Evolutionary conservation across 2,329 filamentous ascomycete species (phyloP), one percentile per base, ranked within the genome.

Genomic region (Colletotrichum chrysophilum): DNA sequence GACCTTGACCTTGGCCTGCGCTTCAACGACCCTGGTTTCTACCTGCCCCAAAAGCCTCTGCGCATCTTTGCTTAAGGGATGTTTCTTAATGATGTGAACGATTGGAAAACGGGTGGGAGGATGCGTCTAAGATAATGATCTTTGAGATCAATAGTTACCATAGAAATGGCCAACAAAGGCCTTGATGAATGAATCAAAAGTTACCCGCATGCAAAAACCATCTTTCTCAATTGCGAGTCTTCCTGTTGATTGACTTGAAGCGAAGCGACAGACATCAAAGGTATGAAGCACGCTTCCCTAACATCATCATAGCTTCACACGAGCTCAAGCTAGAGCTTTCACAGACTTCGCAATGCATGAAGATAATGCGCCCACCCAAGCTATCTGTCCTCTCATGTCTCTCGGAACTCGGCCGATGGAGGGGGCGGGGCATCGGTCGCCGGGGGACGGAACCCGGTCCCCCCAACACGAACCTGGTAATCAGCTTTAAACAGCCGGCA

Each of bases 21-120:
- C 72, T 93, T 93, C 84, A 93, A 93, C 82, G 89, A 93, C 80
- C 91, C 91, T 10, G 78, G 86, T 68, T 83, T 82, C 65, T 83
- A 80, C 79, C 77, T 82, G 52, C 78, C 79, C 38, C 78, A 84
- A 76, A 85, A 88, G 81, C 88, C 89, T 43, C 83, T 89, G 69
- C 87, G 88, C 67, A 91, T 91, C 79, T 91, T 91, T 79, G 85
- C 85, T 64, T 90, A 86, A 80, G 36, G n/a, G 28, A 2, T 21
- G 7, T 8, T 28, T 56, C 13, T 13, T 70, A 30, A 70, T 70
- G 60, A 64, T 38, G 5, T 60, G 52, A 43, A 43, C 1, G 24
- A 58, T 4, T 21, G 24, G 56, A 32, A 32, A 28, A 48, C n/a
- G n/a, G 36, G 36, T 21, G 26, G 18, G 13, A 30, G 56, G 7